These are phyloP conservation scores for Fomitopsis pinicola DNA, from an alignment of 1,284 basidiomycete species.

Conservation along the genomic window DNA sequence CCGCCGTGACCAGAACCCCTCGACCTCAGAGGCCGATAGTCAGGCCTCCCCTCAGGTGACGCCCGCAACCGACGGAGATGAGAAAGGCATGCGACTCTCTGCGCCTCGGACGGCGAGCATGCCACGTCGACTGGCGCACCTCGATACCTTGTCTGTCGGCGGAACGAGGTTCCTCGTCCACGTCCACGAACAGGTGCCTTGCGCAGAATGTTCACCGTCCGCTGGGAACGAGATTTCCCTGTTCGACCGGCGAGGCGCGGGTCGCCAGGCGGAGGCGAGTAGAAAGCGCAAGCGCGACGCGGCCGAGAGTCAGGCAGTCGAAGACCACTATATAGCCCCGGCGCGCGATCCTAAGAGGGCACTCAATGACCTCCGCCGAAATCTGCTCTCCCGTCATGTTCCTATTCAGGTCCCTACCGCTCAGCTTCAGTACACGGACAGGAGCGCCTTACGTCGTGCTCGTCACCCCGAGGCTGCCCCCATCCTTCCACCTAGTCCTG, in stretches of 20 bases:
- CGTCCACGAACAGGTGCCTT: slow-evolving; percentile 60
- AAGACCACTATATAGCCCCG: not conserved
- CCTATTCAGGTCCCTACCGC: slow-evolving; percentile 5
- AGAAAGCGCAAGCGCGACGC: slow-evolving; percentile 30
- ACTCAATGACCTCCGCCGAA: slow-evolving; percentile 57
- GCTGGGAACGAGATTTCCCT: slow-evolving; percentile 54
- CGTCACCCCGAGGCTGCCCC: slow-evolving; percentile 45
- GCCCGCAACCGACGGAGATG: slow-evolving; percentile 2
- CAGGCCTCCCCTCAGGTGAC: not conserved
- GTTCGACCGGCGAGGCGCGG: slow-evolving; percentile 36
- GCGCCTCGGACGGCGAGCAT: slow-evolving; percentile 60
- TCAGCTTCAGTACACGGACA: slow-evolving; percentile 48
- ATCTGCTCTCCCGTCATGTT: slow-evolving; percentile 47
- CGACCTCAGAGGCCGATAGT: not conserved
- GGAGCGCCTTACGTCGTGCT: slow-evolving; percentile 62
- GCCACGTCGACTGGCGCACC: slow-evolving; percentile 56
- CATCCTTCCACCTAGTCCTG: not conserved
- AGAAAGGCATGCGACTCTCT: slow-evolving; percentile 50
- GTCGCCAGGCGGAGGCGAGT: slow-evolving; percentile 17
- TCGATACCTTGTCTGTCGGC: slow-evolving; percentile 62
- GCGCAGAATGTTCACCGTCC: slow-evolving; percentile 50
- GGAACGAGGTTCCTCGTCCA: slow-evolving; percentile 67
- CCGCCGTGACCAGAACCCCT: slow-evolving; percentile 3
- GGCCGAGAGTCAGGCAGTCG: not conserved
- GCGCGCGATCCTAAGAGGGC: slow-evolving; percentile 51